Evolutionary conservation across 345 rosid genomes (phyloP), one percentile per base, ranked within the genome.

Genomic region (Camelina neglecta): DNA sequence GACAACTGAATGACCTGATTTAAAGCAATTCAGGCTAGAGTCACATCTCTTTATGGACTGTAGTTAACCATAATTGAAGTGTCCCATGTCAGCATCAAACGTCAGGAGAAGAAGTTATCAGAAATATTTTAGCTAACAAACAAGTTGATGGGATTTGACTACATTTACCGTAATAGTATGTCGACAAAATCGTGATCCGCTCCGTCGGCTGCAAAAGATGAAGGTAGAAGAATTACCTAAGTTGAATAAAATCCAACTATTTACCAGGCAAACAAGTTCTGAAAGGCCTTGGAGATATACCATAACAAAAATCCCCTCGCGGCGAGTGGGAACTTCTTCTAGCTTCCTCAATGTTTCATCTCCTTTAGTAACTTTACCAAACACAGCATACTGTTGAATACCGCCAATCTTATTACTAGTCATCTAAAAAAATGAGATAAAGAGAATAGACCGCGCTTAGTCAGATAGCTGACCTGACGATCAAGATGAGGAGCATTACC

Each of bases 401-500:
- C 20, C 23, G 29, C 59, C 38, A 76, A 18, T 75, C 60, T 56
- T 35, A 65, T 44, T 35, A 56, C 26, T 41, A 69, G 33, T 26
- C 29, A 72, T 60, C 23, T 3, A 65, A 13, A 80, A 35, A 13
- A 80, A 35, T 61, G 29, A 51, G 70, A 20, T 60, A 61, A 70
- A 38, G 61, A 6, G 33, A 67, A 2, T 11, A 50, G 45, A 24
- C 47, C 2, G 21, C 0, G 3, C 12, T 59, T 42, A 66, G 21
- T 50, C 41, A 50, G 41, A 36, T 15, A 74, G 29, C 77, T 80
- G 74, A 95, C 99, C 89, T 89, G 42, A 65, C 86, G 81, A 84
- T 95, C 97, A 71, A 95, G 97, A 92, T 95, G 99, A 60, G 97
- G 91, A 36, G 99, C 97, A 76, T 90, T 83, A 39, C 99, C 99